These are phyloP conservation scores for Ambrosia hybrid DNA, from an alignment of 140 eudicot species.

Conservation along the genomic window DNA sequence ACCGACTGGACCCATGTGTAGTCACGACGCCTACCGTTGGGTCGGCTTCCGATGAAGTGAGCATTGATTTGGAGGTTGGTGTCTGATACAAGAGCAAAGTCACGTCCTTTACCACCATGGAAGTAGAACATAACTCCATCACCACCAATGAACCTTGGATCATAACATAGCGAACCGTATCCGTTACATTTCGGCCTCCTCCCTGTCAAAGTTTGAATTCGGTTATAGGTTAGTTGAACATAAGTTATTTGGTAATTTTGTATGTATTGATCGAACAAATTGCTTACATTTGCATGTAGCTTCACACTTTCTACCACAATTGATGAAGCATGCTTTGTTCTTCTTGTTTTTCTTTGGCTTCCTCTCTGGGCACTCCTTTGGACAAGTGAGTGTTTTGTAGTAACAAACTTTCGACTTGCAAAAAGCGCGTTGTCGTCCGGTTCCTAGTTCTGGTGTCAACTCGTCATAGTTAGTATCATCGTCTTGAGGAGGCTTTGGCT, in stretches of 20 bases:
- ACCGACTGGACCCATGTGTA: conserved; percentile 83
- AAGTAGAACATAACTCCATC: conserved; percentile 83
- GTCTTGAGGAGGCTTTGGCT: conserved; percentile 25
- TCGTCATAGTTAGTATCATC: conserved; percentile 35
- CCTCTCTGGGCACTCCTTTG: conserved; percentile 56
- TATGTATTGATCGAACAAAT: not conserved
- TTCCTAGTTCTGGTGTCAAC: conserved; percentile 32
- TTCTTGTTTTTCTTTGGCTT: conserved; percentile 69
- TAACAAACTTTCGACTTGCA: conserved; percentile 42
- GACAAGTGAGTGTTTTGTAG: conserved; percentile 52
- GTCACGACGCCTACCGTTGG: conserved; percentile 59
- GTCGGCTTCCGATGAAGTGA: conserved; percentile 65
- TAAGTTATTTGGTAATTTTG: not conserved
- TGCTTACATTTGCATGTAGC: conserved; percentile 63
- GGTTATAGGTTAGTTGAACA: not conserved
- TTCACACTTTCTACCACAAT: conserved; percentile 68
- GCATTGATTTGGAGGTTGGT: conserved; percentile 77
- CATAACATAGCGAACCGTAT: conserved; percentile 65
- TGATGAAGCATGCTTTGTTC: conserved; percentile 57
- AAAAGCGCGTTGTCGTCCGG: conserved; percentile 41
- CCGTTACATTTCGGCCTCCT: conserved; percentile 58
- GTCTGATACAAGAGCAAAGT: conserved; percentile 66
- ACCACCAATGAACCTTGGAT: conserved; percentile 80
- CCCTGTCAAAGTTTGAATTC: conserved; percentile 38
- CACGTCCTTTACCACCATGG: conserved; percentile 63